Percentiles rank a stretch among this genome's conserved stretches.
Evolutionary conservation across 495 filamentous ascomycete genomes (phyloP).

Genomic region (Hypoxylon fuscum): DNA sequence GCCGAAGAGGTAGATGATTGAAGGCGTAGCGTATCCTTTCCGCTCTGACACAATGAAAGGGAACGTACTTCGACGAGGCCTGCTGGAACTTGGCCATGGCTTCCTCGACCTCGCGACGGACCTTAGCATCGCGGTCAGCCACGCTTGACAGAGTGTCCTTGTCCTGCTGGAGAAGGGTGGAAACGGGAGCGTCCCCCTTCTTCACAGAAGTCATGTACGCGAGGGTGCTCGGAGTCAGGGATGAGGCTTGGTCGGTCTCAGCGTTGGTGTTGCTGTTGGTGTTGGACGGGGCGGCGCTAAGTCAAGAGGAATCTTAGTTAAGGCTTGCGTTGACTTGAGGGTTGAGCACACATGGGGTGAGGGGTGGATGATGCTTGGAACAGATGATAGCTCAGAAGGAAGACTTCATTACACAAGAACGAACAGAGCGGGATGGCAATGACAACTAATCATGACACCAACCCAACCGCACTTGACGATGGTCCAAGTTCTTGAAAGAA

Average conservation of each 20-base stretch:
- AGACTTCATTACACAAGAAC: too few species aligned
- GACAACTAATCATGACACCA: too few species aligned
- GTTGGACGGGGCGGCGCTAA: constrained; percentile 5
- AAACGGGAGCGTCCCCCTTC: background rate
- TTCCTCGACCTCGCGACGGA: background rate
- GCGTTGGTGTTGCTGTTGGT: background rate
- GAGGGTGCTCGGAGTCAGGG: background rate
- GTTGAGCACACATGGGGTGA: too few species aligned
- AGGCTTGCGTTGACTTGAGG: too few species aligned
- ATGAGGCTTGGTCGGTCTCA: background rate
- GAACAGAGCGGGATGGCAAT: too few species aligned
- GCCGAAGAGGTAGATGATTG: too few species aligned
- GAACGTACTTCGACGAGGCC: constrained; percentile 9
- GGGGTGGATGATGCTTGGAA: too few species aligned
- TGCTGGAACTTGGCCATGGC: background rate
- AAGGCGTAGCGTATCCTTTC: background rate
- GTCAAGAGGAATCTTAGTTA: too few species aligned
- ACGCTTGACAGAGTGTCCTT: background rate
- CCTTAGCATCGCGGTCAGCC: background rate
- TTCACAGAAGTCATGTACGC: background rate
- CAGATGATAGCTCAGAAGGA: too few species aligned
- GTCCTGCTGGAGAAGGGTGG: background rate
- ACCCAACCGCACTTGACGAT: too few species aligned
- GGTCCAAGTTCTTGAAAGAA: too few species aligned
- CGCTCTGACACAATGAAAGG: background rate